Evolutionary conservation across 139 green algal species (phyloP).

Genomic region (Tetradesmus obliquus): DNA sequence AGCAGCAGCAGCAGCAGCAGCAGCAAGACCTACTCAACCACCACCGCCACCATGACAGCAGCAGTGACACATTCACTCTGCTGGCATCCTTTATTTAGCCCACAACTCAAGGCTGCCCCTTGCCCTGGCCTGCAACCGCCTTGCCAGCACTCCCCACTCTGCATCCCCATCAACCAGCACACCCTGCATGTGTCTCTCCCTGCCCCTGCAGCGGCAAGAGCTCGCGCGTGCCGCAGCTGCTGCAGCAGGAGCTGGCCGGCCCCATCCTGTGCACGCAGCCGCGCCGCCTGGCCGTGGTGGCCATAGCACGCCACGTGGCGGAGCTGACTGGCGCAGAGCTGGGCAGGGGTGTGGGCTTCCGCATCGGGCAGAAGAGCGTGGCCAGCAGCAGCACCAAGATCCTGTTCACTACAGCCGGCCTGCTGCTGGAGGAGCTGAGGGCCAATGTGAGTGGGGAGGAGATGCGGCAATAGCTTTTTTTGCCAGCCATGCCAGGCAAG

Average conservation of each 20-base stretch:
- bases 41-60: neutral
- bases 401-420: conserved; percentile 54
- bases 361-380: conserved; percentile 52
- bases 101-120: neutral
- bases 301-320: conserved; percentile 50
- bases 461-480: neutral
- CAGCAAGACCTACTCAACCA: no score
- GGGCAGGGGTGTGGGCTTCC: conserved; percentile 52
- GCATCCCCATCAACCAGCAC: neutral
- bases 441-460: conserved; percentile 24
- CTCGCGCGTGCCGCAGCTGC: conserved; percentile 57
- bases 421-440: conserved; percentile 57
- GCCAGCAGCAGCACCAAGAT: conserved; percentile 43
- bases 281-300: conserved; percentile 42
- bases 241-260: conserved; percentile 40
- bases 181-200: no score
- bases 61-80: neutral
- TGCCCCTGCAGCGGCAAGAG: conserved; percentile 53
- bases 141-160: neutral
- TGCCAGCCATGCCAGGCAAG: neutral
- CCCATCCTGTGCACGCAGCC: conserved; percentile 51
- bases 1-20: neutral
- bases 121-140: neutral
- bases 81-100: no score
- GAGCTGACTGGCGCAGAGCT: conserved; percentile 42